A percentile compares a stretch with the other conserved stretches of the same genome.
These are phyloP conservation scores for Laburnicola sp. DNA, from an alignment of 2,329 filamentous ascomycete genomes.

Conservation along the genomic window DNA sequence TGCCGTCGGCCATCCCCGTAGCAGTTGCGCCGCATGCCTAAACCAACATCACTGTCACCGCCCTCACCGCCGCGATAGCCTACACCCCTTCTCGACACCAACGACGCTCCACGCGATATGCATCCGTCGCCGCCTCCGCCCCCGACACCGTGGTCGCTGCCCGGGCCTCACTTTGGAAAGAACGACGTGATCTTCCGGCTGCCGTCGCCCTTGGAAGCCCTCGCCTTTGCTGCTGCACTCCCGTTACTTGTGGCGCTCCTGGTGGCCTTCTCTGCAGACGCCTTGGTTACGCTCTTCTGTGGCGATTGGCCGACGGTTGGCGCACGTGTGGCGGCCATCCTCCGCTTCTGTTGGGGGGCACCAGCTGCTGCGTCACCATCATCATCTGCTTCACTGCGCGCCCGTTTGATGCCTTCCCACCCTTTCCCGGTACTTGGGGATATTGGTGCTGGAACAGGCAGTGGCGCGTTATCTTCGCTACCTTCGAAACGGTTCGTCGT, in stretches of 20 bases:
- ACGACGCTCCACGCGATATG: slow-evolving; percentile 12
- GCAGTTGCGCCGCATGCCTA: slow-evolving; percentile 24
- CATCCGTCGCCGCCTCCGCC: slow-evolving; percentile 18
- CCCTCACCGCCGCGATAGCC: slow-evolving; percentile 19
- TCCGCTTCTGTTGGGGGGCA: slow-evolving; percentile 46
- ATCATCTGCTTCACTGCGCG: slow-evolving; percentile 46
- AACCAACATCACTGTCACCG: slow-evolving; percentile 11
- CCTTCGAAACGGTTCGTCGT: slow-evolving; percentile 50
- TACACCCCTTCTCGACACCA: not conserved
- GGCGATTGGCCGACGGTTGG: slow-evolving; percentile 30
- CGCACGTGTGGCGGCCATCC: slow-evolving; percentile 19
- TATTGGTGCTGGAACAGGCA: slow-evolving; percentile 45
- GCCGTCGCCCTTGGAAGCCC: slow-evolving; percentile 50
- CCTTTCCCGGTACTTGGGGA: slow-evolving; percentile 16
- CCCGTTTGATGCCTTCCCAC: slow-evolving; percentile 53
- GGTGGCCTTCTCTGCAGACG: slow-evolving; percentile 47
- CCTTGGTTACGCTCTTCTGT: slow-evolving; percentile 29
- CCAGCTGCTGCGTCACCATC: slow-evolving; percentile 34
- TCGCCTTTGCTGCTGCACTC: slow-evolving; percentile 43
- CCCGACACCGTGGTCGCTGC: slow-evolving; percentile 13
- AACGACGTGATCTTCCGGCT: slow-evolving; percentile 63
- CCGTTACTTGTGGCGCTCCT: slow-evolving; percentile 62
- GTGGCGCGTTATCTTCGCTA: slow-evolving; percentile 57
- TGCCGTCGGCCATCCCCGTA: slow-evolving; percentile 11
- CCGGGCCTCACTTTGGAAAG: slow-evolving; percentile 51